Evolutionary conservation across 805 yeast species (phyloP), one percentile per base, ranked within the genome.

Genomic region (Wickerhamiella brachini): DNA sequence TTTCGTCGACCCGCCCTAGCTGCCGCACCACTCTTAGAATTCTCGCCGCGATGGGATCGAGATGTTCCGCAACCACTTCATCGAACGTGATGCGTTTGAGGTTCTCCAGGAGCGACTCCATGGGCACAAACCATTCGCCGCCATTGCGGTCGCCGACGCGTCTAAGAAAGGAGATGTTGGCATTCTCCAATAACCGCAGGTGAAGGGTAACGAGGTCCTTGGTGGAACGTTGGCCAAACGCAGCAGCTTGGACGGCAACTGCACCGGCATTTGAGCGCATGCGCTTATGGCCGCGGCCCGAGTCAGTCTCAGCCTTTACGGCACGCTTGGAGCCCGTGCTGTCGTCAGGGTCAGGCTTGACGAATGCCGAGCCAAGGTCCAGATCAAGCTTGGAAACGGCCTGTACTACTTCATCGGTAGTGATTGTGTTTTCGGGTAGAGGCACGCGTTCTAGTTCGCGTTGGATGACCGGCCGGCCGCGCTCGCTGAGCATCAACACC

Each of bases 1-100:
- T 89, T 61, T 93, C 98, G 56, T 94, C 95, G 8, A 83, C 82
- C 46, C 87, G 71, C 56, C 79, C 79, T 59, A 78, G 72, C 9
- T 74, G 75, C 52, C 85, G 78, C 31, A 93, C 75, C 58, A 95
- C 84, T 56, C 94, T 79, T 53, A 90, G 68, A 2, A 93, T 72
- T 50, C 95, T 75, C 51, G 84, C 73, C 0, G 89, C 78, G 17
- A 81, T 75, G 8, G 74, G 69, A 1, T 72, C 73, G 44, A 59
- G 61, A 43, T 62, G 62, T 44, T 61, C 59, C 6, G 59, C 54
- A 26, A 70, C 61, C 15, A 69, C 58, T 17, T 60, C 59, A 44
- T 68, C 72, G 53, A 68, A 68, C 3, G 62, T 60, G 15, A 55
- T 50, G 12, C 60, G 62, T 34, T 60, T 57, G 23, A 70, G 55